Conservation (phyloP, 306 rosid species). For the Oemleria cerasiformis region DNA sequence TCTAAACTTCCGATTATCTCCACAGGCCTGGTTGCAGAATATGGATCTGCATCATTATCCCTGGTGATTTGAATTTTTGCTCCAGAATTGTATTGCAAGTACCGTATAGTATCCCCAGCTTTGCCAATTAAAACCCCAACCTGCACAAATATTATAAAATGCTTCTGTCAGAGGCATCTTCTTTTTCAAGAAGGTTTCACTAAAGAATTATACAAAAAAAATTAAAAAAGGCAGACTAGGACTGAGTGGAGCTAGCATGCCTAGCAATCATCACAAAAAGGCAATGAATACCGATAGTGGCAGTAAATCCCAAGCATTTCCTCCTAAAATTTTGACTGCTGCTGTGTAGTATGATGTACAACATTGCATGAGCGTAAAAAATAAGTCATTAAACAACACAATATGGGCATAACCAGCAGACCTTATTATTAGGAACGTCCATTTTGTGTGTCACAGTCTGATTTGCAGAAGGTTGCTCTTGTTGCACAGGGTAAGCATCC, state of each 20-base stretch:
- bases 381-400: neutral
- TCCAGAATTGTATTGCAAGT: slow-evolving; percentile 84
- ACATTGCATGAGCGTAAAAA: too few species aligned
- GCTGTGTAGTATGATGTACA: too few species aligned
- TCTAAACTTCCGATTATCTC: slow-evolving; percentile 78
- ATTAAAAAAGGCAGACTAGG: neutral
- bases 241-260: slow-evolving; percentile 1
- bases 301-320: neutral
- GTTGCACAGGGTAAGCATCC: neutral
- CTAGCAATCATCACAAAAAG: neutral
- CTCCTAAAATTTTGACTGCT: neutral
- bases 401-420: slow-evolving; percentile 13
- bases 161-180: slow-evolving; percentile 11
- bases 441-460: slow-evolving; percentile 48
- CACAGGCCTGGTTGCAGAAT: slow-evolving; percentile 65
- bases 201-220: neutral
- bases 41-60: slow-evolving; percentile 83
- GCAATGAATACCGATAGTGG: neutral
- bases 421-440: slow-evolving; percentile 97
- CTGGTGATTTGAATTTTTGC: slow-evolving; percentile 95
- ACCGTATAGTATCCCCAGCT: slow-evolving; percentile 92
- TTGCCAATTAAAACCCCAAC: slow-evolving; percentile 99
- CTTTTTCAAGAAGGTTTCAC: neutral
- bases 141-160: slow-evolving; percentile 40
- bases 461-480: slow-evolving; percentile 34